Evolutionary conservation across 2,329 filamentous ascomycete genomes (phyloP), one percentile per base, ranked within the genome.

Genomic region (Aplosporella prunicola): DNA sequence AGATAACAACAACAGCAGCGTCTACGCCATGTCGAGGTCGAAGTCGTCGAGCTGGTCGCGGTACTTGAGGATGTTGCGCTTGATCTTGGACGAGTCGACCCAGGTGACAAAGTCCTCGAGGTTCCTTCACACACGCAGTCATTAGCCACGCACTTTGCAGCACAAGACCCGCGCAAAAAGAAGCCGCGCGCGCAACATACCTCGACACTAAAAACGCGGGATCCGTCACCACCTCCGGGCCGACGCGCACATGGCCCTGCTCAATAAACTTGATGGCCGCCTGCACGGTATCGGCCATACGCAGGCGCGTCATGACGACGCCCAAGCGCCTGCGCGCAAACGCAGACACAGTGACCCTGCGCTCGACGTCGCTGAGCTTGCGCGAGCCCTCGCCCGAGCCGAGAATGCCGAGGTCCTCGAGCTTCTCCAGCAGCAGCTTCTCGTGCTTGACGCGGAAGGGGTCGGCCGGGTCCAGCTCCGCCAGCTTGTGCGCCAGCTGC

Each of bases 71-170:
- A 95, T 93, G 57, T 87, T 91, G 56, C 82, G 76, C 80, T 93
- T 94, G 60, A 96, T 88, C 82, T 95, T 95, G 62, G 85, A 93
- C 43, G 85, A 86, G 52, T 93, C 84, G 8, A 89, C 81, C 89
- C 89, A 96, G 0, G 89, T 95, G 13, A 96, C 82, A 58, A 93
- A 94, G 63, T 96, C 89, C 64, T 96, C 89, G 73, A 93, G 85
- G 43, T 78, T 83, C 47, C 88, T 64, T 32, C 15, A 30, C 9
- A 14, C 10, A n/a, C n/a, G 26, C 27, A 17, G 18, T 16, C 32
- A 35, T 14, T 25, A 14, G 8, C 13, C 10, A 24, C n/a, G n/a
- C n/a, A n/a, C n/a, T n/a, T n/a, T n/a, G 5, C 15, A 18, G n/a
- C 3, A 27, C 14, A 9, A 8, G 10, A 26, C 2, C 4, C 20